Percentiles rank a stretch among this genome's conserved stretches.
phyloP scores from a whole-genome alignment of 1,284 basidiomycete species.

The Trichosporon ovoides region DNA sequence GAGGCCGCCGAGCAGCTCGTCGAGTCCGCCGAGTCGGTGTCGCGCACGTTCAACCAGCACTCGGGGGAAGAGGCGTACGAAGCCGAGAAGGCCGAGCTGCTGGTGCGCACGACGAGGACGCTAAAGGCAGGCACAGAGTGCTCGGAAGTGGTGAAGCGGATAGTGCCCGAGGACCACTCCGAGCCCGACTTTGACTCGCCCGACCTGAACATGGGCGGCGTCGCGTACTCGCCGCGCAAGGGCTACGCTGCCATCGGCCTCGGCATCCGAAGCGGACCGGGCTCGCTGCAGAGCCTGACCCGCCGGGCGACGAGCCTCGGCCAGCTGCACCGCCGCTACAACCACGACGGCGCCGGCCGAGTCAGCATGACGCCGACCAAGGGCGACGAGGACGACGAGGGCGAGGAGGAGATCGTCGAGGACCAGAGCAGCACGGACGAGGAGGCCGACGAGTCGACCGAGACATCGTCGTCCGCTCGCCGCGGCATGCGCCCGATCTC shows the following conservation, averaged over 20 bases:
- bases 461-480: neutral
- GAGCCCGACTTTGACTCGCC: conserved; percentile 14
- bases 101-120: conserved; percentile 78
- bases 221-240: neutral
- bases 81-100: conserved; percentile 64
- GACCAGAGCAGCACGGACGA: conserved; percentile 35
- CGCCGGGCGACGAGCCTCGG: conserved; percentile 51
- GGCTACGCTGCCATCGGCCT: conserved; percentile 18
- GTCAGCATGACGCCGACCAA: neutral
- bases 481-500: conserved; percentile 14
- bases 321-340: conserved; percentile 35
- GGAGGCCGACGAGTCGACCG: conserved; percentile 21
- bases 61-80: conserved; percentile 61
- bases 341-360: conserved; percentile 27
- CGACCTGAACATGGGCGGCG: neutral
- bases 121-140: conserved; percentile 84
- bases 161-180: conserved; percentile 51
- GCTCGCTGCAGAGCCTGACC: conserved; percentile 51
- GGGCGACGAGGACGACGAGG: conserved; percentile 24
- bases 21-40: conserved; percentile 66
- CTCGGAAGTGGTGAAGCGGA: conserved; percentile 72
- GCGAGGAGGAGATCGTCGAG: conserved; percentile 35
- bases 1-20: conserved; percentile 79
- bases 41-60: conserved; percentile 53
- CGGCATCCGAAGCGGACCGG: conserved; percentile 25